These are phyloP conservation scores for Neopestalotiopsis clavispora DNA, from an alignment of 2,329 filamentous ascomycete species.

Conservation along the genomic window DNA sequence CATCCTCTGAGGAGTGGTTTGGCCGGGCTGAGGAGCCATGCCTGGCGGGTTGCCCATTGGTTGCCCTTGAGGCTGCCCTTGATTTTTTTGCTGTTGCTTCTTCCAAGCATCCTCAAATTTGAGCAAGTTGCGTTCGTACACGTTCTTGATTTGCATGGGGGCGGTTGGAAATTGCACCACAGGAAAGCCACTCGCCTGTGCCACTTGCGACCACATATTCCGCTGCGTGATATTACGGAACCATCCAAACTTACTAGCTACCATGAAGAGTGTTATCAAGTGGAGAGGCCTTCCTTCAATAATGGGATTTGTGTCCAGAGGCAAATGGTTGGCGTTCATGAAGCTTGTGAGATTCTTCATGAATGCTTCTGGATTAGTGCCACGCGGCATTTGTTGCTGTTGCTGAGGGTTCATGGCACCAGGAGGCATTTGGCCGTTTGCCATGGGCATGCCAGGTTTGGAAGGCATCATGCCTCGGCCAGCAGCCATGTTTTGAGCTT, in stretches of 20 bases:
- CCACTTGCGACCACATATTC: slow-evolving; percentile 77
- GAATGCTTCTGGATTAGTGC: slow-evolving; percentile 68
- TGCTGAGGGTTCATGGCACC: slow-evolving; percentile 52
- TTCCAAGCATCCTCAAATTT: slow-evolving; percentile 77
- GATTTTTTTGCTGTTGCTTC: slow-evolving; percentile 60
- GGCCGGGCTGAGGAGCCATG: slow-evolving; percentile 37
- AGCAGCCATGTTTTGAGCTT: slow-evolving; percentile 40
- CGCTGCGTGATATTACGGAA: slow-evolving; percentile 73
- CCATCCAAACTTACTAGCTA: slow-evolving; percentile 77
- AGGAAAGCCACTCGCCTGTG: slow-evolving; percentile 66
- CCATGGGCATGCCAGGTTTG: slow-evolving; percentile 55
- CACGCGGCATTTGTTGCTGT: slow-evolving; percentile 42
- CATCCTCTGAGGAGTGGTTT: slow-evolving; percentile 49
- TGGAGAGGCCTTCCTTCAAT: slow-evolving; percentile 77
- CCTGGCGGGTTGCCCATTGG: slow-evolving; percentile 40
- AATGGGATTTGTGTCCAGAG: slow-evolving; percentile 75
- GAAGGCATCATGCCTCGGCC: slow-evolving; percentile 55
- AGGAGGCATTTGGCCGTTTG: slow-evolving; percentile 61
- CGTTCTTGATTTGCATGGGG: slow-evolving; percentile 69
- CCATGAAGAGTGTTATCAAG: slow-evolving; percentile 77
- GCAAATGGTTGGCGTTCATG: slow-evolving; percentile 75
- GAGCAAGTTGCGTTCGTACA: slow-evolving; percentile 77
- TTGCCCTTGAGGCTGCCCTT: slow-evolving; percentile 57
- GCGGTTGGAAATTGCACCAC: slow-evolving; percentile 69
- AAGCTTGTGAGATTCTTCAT: slow-evolving; percentile 79